Base-by-base conservation (phyloP, 2,329 filamentous ascomycete species). In the Aspergillus spinulosporus region DNA sequence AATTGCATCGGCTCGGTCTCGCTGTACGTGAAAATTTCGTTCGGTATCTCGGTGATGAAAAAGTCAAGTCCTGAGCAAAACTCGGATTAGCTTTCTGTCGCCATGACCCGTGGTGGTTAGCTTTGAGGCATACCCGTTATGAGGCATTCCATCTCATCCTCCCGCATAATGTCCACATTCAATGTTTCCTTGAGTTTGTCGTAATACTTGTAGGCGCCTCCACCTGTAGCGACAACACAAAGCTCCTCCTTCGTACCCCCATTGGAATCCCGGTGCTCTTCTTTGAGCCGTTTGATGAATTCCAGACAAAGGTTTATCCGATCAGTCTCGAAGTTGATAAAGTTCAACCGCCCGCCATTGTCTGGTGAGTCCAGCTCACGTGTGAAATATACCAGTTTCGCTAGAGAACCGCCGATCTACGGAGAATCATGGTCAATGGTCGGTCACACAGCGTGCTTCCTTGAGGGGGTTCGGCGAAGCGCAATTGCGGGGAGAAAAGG, bases 81-180 rank as follows among this genome's bases (percentile, higher is more conserved):
- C 42, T 55, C 54, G 48, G 15, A 40, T 52, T 49, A 43, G 55
- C 1, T 29, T 36, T 45, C 31, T 26, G 14, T 44, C 36, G 11
- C 54, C 36, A 14, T 21, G 26, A 9, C 28, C n/a, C 1, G 28
- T 39, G 12, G 5, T 36, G n/a, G 44, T n/a, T 32, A 11, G 28
- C 32, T 42, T 47, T 6, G 21, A 37, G 32, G 63, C 79, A 62
- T 74, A 92, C 90, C 92, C 68, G 94, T 94, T 62, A 99, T 99
- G 57, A 99, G 78, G 71, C 94, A 99, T 74, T 96, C 92, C 94
- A 99, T 99, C 77, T 99, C 94, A 68, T 99, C 94, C 74, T 97
- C 94, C 43, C 92, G 82, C 66, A 92, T 80, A 15, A 99, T 92
- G 69, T 97, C 89, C 1, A 96, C 90, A 11, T 89, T 89, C 49